phyloP scores from a whole-genome alignment of 2,329 filamentous ascomycete species.

The Paraphaeosphaeria minitans region DNA sequence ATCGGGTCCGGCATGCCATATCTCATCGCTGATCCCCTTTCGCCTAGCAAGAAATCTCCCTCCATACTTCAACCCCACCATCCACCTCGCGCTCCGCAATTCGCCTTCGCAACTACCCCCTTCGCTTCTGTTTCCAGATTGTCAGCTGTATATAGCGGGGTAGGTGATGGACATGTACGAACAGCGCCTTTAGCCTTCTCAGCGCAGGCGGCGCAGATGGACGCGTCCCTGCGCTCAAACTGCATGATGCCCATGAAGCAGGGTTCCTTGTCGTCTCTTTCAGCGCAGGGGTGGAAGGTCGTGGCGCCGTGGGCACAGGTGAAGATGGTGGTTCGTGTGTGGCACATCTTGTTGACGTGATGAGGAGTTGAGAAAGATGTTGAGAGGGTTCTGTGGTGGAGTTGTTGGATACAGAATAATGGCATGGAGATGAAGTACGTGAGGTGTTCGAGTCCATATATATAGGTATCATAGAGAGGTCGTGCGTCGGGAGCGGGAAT shows the following conservation, averaged over 20 bases:
- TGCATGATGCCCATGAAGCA: background rate
- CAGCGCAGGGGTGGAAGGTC: background rate
- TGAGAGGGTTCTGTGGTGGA: too few relatives aligned
- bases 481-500: too few relatives aligned
- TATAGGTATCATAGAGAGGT: too few relatives aligned
- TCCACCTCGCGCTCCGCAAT: background rate
- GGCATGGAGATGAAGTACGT: too few relatives aligned
- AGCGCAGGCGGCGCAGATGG: background rate
- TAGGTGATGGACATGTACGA: background rate
- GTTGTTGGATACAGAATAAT: too few relatives aligned
- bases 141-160: too few relatives aligned
- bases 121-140: background rate
- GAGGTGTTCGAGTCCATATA: too few relatives aligned
- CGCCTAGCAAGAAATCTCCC: background rate
- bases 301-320: background rate
- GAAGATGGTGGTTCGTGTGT: background rate
- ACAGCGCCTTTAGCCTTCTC: background rate
- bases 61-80: background rate
- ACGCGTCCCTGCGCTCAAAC: background rate
- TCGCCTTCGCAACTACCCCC: background rate
- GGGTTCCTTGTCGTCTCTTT: background rate
- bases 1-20: background rate
- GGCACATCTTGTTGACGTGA: background rate
- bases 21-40: background rate
- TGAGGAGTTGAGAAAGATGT: too few relatives aligned